Base-by-base conservation (phyloP, 1,139 yeast species). In the Debaryomycetaceae sp. region DNA sequence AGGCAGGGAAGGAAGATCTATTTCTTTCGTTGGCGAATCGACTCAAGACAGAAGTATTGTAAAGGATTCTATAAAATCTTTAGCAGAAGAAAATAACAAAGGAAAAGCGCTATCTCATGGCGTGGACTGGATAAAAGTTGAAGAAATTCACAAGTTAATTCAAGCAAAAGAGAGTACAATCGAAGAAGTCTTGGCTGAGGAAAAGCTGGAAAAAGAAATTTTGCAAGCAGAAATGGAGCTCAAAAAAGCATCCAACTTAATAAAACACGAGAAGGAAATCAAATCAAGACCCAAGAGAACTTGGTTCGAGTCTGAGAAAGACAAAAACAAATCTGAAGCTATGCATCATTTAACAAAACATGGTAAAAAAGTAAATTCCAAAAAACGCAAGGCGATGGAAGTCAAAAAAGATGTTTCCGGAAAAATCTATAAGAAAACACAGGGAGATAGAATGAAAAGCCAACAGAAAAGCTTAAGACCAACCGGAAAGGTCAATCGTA, bases 1-100 rank as follows among this genome's bases (percentile, higher is more conserved):
- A 39, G 98, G 98, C 30, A 79, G 98, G 63, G 88, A 87, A 41
- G 99, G 99, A 75, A 78, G 78, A 42, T 85, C 97, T 35, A 84
- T 92, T 35, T 83, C 98, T 4, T 81, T 92, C 61, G 98, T 94
- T 7, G 98, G 98, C 15, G 98, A 92, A 60, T 73, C 87, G 2
- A 73, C 87, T 17, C 78, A 75, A 43, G 98, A 92, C 51, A 81
- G 98, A 66, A 70, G 77, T 33, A 88, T 94, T 52, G 98, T 92
- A 13, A 89, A 86, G 59, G 87, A 82, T 19, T 95, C 96, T 2
- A 81, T 92, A 49, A 85, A 82, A 56, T 64, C 73, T 6, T 79
- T 77, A 4, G 78, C 75, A 38, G 52, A 55, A 22, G 67, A 65
- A 31, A 66, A 62, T 31, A 61, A 63, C 37, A 53, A 55, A 59